Conservation (phyloP, 2,329 filamentous ascomycete species). For the Cercospora canescens region DNA sequence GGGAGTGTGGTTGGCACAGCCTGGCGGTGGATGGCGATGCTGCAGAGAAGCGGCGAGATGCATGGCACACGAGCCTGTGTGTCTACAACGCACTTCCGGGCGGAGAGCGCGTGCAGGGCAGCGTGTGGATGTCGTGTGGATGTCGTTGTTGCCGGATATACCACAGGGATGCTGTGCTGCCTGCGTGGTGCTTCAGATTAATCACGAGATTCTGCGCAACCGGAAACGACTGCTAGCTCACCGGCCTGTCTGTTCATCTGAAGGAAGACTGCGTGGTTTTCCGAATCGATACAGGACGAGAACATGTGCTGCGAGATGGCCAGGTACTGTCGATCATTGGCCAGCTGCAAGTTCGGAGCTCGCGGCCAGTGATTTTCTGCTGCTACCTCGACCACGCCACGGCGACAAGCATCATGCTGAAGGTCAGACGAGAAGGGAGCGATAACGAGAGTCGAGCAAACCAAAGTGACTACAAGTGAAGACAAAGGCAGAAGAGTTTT, state of each 20-base stretch:
- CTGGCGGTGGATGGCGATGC: slow-evolving; percentile 29
- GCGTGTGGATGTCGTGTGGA: slow-evolving; percentile 14
- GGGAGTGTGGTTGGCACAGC: slow-evolving; percentile 39
- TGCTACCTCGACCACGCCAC: neutral
- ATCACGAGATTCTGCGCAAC: slow-evolving; percentile 18
- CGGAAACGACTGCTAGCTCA: slow-evolving; percentile 16
- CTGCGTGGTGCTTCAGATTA: slow-evolving; percentile 26
- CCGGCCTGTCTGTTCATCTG: slow-evolving; percentile 1
- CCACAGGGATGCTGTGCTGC: slow-evolving; percentile 23
- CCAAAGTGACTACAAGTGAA: neutral
- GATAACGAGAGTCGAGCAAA: slow-evolving; percentile 8
- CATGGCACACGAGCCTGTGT: slow-evolving; percentile 34
- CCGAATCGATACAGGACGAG: slow-evolving; percentile 21
- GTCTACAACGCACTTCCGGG: slow-evolving; percentile 12
- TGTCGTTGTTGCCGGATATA: slow-evolving; percentile 1
- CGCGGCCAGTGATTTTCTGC: slow-evolving; percentile 1
- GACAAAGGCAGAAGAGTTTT: slow-evolving; percentile 9
- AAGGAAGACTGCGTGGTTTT: neutral
- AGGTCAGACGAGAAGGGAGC: slow-evolving; percentile 10
- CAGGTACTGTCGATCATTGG: slow-evolving; percentile 22
- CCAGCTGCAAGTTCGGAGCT: slow-evolving; percentile 5
- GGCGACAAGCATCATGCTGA: neutral
- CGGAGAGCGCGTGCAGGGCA: slow-evolving; percentile 13
- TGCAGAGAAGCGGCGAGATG: slow-evolving; percentile 35
- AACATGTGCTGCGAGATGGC: slow-evolving; percentile 13